Percentiles rank a stretch among this genome's conserved stretches.
Conservation (phyloP, 768 basidiomycete genomes). For the Suillus occidentalis region DNA sequence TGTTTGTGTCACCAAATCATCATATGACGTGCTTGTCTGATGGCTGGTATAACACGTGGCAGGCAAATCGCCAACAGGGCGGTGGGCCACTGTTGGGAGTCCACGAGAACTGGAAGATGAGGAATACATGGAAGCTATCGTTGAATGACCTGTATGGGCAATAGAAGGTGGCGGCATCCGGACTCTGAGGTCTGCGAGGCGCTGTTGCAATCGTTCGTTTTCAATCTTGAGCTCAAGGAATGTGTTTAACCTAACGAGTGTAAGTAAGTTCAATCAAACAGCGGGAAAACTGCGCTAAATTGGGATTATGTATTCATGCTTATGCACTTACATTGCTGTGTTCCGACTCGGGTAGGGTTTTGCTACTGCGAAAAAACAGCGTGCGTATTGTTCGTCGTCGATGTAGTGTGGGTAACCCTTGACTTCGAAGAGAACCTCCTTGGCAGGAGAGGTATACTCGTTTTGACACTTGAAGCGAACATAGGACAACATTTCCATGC, state of each 20-base stretch:
- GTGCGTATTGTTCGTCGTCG: constrained; percentile 38
- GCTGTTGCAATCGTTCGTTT: constrained; percentile 76
- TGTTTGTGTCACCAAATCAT: constrained; percentile 13
- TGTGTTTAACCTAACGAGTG: constrained; percentile 55
- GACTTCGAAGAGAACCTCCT: constrained; percentile 68
- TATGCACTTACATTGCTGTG: constrained; percentile 55
- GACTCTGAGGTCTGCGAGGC: constrained; percentile 47
- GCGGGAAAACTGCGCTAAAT: constrained; percentile 10
- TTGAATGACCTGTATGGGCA: constrained; percentile 13
- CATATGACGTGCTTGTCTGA: constrained; percentile 13
- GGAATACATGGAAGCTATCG: constrained; percentile 25
- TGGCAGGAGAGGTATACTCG: constrained; percentile 29
- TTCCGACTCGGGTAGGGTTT: constrained; percentile 78
- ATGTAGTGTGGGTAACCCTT: constrained; percentile 61
- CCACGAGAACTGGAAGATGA: constrained; percentile 25
- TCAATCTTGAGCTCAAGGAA: constrained; percentile 85
- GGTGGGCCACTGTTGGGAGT: constrained; percentile 18
- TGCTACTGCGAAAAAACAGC: constrained; percentile 73
- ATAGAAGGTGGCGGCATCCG: constrained; percentile 20
- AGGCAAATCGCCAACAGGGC: constrained; percentile 14
- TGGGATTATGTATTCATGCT: background rate
- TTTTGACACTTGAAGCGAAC: constrained; percentile 57
- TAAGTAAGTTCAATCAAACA: constrained; percentile 4
- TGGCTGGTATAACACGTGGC: constrained; percentile 19
- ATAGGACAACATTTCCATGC: constrained; percentile 54